Evolutionary conservation across 192 early-diverging fungal species (phyloP), one percentile per base, ranked within the genome.

Genomic region (Borealophlyctis nickersoniae): DNA sequence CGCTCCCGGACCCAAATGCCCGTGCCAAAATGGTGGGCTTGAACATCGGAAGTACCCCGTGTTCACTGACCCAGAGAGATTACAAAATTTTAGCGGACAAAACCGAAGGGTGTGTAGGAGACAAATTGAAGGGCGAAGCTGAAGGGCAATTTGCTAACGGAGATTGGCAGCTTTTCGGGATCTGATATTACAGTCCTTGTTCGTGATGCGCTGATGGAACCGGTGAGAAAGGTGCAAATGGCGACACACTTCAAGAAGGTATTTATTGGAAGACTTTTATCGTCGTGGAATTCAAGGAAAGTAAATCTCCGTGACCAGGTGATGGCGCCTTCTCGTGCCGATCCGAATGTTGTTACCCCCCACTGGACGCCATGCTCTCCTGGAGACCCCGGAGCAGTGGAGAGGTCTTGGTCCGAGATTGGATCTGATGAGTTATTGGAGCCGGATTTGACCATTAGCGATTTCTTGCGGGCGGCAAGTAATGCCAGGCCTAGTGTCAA

Each of bases 171-270:
- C 30, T 91, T 91, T 72, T 96, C 94, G 67, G 94, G 96, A 19
- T 98, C 94, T 4, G 94, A 98, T 86, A 92, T 98, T 60, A 89
- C 91, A 4, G 88, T 94, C 32, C 85, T 94, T 22, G 96, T 98
- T 11, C 81, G 93, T 2, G 96, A 98, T 75, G 96, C 96, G 5
- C 76, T 98, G 67, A 98, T 98, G 93, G 89, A 94, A 79, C 96
- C 95, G 7, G 88, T 98, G 36, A 85, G 95, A 30, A 98, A 96
- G 71, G 94, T 98, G 2, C 96, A 96, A 73, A 74, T 81, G 58
- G 91, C 94, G 29, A 96, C 92, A 32, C 93, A 96, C 70, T 97
- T 96, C 72, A 91, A 91, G 74, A 76, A 82, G 68, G 89, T 88
- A 67, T 77, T 24, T 56, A 50, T 48, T 50, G 33, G n/a, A 29